A percentile compares a stretch with the other conserved stretches of the same genome.
Evolutionary conservation across 2,329 filamentous ascomycete genomes (phyloP).

Genomic region (Hypoxylon sp.): DNA sequence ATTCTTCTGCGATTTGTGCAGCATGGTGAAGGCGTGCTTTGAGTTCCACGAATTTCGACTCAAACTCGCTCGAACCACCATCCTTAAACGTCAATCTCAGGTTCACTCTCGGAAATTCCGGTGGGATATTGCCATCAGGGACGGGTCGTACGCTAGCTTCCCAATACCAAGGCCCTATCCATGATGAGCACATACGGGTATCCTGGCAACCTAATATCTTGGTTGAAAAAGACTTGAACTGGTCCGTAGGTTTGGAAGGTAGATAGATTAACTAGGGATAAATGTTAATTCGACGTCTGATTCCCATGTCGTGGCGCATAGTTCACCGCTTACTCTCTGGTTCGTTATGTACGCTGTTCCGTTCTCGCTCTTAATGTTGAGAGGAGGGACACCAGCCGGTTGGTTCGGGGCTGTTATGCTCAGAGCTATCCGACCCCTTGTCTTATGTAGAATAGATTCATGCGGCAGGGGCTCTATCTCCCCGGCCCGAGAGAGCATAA

Average conservation of each 20-base stretch:
- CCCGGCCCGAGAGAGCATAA: constrained; percentile 84
- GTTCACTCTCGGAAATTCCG: constrained; percentile 80
- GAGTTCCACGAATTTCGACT: constrained; percentile 84
- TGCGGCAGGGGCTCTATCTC: constrained; percentile 88
- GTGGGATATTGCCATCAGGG: constrained; percentile 84
- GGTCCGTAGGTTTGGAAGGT: constrained; percentile 76
- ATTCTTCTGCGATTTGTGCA: constrained; percentile 80
- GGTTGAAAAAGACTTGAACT: constrained; percentile 89
- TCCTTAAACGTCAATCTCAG: constrained; percentile 93
- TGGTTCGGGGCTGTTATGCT: constrained; percentile 80
- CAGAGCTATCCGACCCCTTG: constrained; percentile 83
- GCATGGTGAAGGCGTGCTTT: constrained; percentile 88
- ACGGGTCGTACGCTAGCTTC: constrained; percentile 84
- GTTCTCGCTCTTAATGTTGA: constrained; percentile 79
- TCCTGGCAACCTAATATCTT: constrained; percentile 91
- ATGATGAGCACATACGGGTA: constrained; percentile 87
- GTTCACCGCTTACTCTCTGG: constrained; percentile 75
- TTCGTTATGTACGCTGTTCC: constrained; percentile 88
- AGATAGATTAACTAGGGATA: constrained; percentile 84
- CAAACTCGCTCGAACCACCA: constrained; percentile 94
- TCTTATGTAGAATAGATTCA: constrained; percentile 85
- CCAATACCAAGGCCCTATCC: constrained; percentile 95
- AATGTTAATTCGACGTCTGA: constrained; percentile 34
- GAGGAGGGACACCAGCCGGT: constrained; percentile 73
- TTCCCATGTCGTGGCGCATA: constrained; percentile 16